A percentile compares a stretch with the other conserved stretches of the same genome.
These are phyloP conservation scores for Ophiosphaerella narmari DNA, from an alignment of 2,329 filamentous ascomycete genomes.

Conservation along the genomic window DNA sequence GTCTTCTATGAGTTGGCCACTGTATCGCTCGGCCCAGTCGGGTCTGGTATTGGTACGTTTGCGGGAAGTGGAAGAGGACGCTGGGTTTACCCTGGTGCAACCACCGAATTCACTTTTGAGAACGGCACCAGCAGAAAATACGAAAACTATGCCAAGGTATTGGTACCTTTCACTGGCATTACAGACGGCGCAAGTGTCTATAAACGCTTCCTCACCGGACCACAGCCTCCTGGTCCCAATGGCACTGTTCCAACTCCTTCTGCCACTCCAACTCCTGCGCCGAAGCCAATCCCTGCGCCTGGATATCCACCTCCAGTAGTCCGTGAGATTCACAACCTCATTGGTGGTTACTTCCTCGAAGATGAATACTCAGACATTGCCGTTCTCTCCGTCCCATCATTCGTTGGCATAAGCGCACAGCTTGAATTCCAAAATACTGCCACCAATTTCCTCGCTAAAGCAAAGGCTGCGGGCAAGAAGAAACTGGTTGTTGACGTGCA, in stretches of 20 bases:
- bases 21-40: conserved; percentile 48
- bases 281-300: conserved; percentile 40
- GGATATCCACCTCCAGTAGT: conserved; percentile 53
- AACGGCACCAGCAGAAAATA: conserved; percentile 50
- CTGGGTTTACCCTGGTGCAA: conserved; percentile 50
- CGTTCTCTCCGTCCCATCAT: conserved; percentile 51
- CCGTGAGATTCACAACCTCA: conserved; percentile 49
- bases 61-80: conserved; percentile 50
- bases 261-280: conserved; percentile 21
- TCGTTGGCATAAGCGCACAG: conserved; percentile 40
- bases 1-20: conserved; percentile 53
- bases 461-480: conserved; percentile 58
- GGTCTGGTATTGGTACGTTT: conserved; percentile 52
- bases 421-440: conserved; percentile 50
- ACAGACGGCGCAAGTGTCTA: conserved; percentile 51
- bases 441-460: conserved; percentile 48
- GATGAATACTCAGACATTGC: conserved; percentile 53
- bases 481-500: conserved; percentile 65
- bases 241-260: conserved; percentile 17
- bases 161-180: conserved; percentile 49
- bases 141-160: conserved; percentile 51
- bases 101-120: conserved; percentile 51
- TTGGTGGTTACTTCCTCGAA: conserved; percentile 54
- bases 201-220: conserved; percentile 39
- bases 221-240: conserved; percentile 14